Conservation (phyloP, 768 basidiomycete genomes). For the Neoboletus brunneissimus region DNA sequence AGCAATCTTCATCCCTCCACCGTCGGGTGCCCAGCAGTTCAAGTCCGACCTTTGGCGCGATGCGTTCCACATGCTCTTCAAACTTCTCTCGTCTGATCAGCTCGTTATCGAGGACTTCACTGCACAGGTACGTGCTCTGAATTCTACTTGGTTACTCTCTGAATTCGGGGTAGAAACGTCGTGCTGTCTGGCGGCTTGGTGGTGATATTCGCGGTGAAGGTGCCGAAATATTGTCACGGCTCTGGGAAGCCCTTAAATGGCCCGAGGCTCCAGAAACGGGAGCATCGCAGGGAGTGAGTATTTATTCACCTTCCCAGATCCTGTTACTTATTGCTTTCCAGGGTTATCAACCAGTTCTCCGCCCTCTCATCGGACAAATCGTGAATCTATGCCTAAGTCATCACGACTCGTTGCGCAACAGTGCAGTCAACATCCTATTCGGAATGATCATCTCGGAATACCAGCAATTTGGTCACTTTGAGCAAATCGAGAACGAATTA, state of each 20-base stretch:
- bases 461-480: constrained; percentile 79
- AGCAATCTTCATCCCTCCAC: constrained; percentile 73
- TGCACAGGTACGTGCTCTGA: constrained; percentile 62
- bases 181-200: constrained; percentile 94
- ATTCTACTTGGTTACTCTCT: constrained; percentile 3
- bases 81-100: constrained; percentile 84
- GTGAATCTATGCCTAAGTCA: constrained; percentile 92
- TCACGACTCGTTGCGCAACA: constrained; percentile 87
- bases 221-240: constrained; percentile 66
- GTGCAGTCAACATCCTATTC: constrained; percentile 89
- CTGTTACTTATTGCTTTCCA: constrained; percentile 28
- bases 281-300: constrained; percentile 64
- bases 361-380: constrained; percentile 82
- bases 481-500: constrained; percentile 87
- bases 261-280: constrained; percentile 52
- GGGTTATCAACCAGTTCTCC: constrained; percentile 84
- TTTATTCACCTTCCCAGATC: background rate
- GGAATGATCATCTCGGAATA: constrained; percentile 95
- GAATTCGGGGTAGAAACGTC: constrained; percentile 64
- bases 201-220: constrained; percentile 95
- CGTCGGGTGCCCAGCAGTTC: constrained; percentile 62
- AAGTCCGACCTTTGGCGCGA: constrained; percentile 78
- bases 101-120: constrained; percentile 93
- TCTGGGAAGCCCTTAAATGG: constrained; percentile 88
- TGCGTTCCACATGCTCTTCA: constrained; percentile 77